These are phyloP conservation scores for Fusarium sp. DNA, from an alignment of 2,329 filamentous ascomycete genomes.

Conservation along the genomic window DNA sequence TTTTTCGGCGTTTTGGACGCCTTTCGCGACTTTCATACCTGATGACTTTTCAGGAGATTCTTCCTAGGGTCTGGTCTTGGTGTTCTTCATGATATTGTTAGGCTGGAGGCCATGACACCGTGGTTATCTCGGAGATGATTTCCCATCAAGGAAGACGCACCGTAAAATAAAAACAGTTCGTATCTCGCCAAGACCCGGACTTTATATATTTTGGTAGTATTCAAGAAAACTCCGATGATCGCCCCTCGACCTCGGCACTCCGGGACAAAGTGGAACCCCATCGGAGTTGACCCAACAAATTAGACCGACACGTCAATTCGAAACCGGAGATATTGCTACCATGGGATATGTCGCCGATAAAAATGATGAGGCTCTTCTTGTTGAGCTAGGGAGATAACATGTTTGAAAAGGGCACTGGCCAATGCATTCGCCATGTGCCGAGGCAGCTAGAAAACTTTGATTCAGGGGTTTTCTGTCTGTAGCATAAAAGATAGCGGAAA, in stretches of 20 bases:
- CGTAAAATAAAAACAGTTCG: neutral
- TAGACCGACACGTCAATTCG: neutral
- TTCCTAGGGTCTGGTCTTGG: neutral
- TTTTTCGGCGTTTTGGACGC: neutral
- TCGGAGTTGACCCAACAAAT: neutral
- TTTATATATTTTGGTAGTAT: neutral
- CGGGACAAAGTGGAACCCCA: neutral
- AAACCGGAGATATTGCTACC: neutral
- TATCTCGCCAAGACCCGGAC: neutral
- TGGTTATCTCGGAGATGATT: neutral
- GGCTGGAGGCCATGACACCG: neutral
- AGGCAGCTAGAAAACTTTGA: neutral
- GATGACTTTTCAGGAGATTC: neutral
- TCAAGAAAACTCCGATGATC: constrained; percentile 1
- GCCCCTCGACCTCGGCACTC: neutral
- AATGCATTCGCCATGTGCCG: neutral
- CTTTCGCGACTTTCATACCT: neutral
- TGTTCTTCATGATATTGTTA: neutral
- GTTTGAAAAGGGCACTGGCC: neutral
- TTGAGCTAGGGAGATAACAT: neutral
- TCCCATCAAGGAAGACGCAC: neutral
- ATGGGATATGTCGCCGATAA: neutral
- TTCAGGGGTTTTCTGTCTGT: neutral
- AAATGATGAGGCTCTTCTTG: neutral
- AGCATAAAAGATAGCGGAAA: neutral